A percentile compares a stretch with the other conserved stretches of the same genome.
Conservation (phyloP, 2,329 filamentous ascomycete genomes). For the Botrytis fragariae region DNA sequence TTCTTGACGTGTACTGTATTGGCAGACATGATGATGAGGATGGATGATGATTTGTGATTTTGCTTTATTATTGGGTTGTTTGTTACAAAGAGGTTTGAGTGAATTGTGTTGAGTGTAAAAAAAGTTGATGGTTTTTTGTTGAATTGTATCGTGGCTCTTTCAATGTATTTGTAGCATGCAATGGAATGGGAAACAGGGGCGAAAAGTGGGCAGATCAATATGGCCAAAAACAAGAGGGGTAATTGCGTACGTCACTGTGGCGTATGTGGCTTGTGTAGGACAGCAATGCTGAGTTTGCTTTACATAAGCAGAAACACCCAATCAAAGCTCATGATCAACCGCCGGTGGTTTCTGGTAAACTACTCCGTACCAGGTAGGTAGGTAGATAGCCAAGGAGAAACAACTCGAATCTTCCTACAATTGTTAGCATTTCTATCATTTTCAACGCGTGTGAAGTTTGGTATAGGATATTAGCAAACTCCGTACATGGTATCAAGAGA, state of each 20-base stretch:
- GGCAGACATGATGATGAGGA: conserved; percentile 32
- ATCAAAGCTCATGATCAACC: not conserved
- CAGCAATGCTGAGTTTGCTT: not conserved
- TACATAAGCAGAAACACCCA: not conserved
- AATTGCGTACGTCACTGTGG: conserved; percentile 12
- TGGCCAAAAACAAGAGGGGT: conserved; percentile 7
- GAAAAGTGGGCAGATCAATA: conserved; percentile 16
- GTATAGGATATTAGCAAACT: not conserved
- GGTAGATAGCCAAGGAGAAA: not conserved
- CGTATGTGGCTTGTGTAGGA: conserved; percentile 5
- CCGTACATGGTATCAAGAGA: not conserved
- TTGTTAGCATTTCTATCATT: not conserved
- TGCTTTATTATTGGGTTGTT: not conserved
- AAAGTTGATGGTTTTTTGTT: not conserved
- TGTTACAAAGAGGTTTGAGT: not conserved
- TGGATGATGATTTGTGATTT: not conserved
- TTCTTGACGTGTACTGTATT: conserved; percentile 82
- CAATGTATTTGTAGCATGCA: conserved; percentile 12
- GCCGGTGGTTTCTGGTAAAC: not conserved
- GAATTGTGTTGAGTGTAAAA: not conserved
- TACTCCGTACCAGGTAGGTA: not conserved
- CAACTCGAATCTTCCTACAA: not conserved
- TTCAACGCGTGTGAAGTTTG: not conserved
- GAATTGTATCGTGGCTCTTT: conserved; percentile 5
- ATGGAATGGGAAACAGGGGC: not conserved